These are phyloP conservation scores for Murraya paniculata DNA, from an alignment of 345 rosid species.

Conservation along the genomic window DNA sequence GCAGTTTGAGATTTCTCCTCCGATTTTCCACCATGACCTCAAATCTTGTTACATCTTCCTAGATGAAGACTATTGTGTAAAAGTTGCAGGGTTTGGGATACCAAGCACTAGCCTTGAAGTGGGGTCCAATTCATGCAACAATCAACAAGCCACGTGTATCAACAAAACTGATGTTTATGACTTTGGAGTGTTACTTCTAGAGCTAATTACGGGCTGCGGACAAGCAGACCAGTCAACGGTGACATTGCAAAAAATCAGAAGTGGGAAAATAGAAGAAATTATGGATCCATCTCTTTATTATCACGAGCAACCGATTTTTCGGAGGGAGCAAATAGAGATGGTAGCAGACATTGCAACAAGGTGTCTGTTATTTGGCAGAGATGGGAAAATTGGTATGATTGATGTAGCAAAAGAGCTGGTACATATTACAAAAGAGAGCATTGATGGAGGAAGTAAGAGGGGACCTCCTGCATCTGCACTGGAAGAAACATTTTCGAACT, in stretches of 20 bases:
- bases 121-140: slow-evolving; percentile 24
- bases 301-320: slow-evolving; percentile 51
- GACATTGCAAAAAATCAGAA: slow-evolving; percentile 50
- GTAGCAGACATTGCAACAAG: slow-evolving; percentile 75
- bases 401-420: slow-evolving; percentile 74
- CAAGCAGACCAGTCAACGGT: slow-evolving; percentile 36
- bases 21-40: slow-evolving; percentile 59
- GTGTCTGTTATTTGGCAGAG: slow-evolving; percentile 71
- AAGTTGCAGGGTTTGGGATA: slow-evolving; percentile 63
- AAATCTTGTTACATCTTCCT: slow-evolving; percentile 52
- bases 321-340: slow-evolving; percentile 59
- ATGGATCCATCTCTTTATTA: slow-evolving; percentile 66
- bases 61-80: slow-evolving; percentile 54
- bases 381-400: slow-evolving; percentile 69
- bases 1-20: slow-evolving; percentile 63
- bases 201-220: slow-evolving; percentile 64
- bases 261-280: slow-evolving; percentile 66
- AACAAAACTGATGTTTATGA: slow-evolving; percentile 48
- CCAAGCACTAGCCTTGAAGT: slow-evolving; percentile 17
- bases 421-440: slow-evolving; percentile 47
- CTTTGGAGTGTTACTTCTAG: slow-evolving; percentile 64
- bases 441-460: slow-evolving; percentile 42
- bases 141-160: slow-evolving; percentile 1
- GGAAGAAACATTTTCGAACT: slow-evolving; percentile 87
- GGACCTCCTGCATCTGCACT: slow-evolving; percentile 35